phyloP scores from a whole-genome alignment of 2,329 filamentous ascomycete genomes.

The Orbilia brochopaga region DNA sequence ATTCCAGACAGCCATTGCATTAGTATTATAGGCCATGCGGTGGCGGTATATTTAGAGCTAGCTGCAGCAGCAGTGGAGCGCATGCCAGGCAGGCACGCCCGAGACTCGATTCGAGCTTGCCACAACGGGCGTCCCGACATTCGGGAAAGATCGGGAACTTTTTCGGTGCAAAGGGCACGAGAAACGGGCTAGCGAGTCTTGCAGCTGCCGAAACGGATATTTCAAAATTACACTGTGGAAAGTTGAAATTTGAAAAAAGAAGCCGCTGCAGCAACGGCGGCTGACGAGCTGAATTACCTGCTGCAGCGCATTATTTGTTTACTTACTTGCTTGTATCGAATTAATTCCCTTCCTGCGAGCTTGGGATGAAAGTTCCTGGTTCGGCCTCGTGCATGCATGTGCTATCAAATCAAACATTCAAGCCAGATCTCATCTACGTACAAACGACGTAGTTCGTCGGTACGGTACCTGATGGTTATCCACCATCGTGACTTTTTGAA shows the following conservation, averaged over 20 bases:
- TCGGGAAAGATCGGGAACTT: constrained; percentile 51
- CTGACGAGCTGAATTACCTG: too few species aligned
- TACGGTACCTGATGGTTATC: too few species aligned
- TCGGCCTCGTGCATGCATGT: too few species aligned
- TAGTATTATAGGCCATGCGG: too few species aligned
- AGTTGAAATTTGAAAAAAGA: constrained; percentile 1
- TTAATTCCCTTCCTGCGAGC: neutral
- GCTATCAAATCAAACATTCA: too few species aligned
- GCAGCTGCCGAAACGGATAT: constrained; percentile 47
- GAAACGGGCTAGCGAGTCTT: constrained; percentile 36
- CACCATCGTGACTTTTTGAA: neutral
- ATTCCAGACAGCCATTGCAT: too few species aligned
- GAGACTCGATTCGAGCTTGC: neutral
- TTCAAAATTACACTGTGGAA: constrained; percentile 23
- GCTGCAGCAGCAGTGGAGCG: constrained; percentile 1
- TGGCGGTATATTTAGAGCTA: neutral
- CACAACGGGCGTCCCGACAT: constrained; percentile 19
- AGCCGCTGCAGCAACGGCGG: neutral
- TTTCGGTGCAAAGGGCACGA: constrained; percentile 38
- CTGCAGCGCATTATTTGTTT: too few species aligned
- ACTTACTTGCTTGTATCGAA: too few species aligned
- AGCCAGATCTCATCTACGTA: too few species aligned
- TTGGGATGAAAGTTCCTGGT: too few species aligned
- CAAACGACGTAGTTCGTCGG: too few species aligned
- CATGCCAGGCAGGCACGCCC: constrained; percentile 2